These are phyloP conservation scores for Stentor roeselii DNA, from an alignment of 73 alveolate genomes.

Conservation along the genomic window DNA sequence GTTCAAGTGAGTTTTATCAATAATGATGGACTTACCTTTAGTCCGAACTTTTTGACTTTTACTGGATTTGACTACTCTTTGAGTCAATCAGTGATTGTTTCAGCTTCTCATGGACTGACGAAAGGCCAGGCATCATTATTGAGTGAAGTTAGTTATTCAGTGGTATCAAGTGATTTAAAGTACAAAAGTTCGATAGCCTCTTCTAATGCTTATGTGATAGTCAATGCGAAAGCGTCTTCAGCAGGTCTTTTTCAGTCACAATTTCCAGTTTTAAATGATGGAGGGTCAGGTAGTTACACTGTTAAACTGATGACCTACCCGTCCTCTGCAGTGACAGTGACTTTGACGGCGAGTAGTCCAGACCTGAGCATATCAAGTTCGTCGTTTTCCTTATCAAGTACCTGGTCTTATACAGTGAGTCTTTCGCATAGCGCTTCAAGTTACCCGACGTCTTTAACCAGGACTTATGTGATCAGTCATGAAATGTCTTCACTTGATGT, in stretches of 20 bases:
- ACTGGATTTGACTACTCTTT: not conserved
- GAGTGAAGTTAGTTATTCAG: not conserved
- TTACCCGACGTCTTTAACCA: not conserved
- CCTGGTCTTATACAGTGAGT: not conserved
- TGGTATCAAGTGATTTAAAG: not conserved
- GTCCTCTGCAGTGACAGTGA: not conserved
- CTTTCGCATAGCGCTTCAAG: not conserved
- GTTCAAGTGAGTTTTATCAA: not conserved
- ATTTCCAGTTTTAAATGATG: conserved; percentile 5
- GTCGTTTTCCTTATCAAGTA: not conserved
- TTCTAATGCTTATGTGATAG: not conserved
- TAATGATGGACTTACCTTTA: too few species aligned
- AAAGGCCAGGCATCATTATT: not conserved
- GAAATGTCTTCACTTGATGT: not conserved
- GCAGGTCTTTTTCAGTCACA: conserved; percentile 16
- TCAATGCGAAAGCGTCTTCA: not conserved
- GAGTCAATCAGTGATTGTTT: not conserved
- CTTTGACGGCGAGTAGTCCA: not conserved
- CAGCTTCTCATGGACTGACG: not conserved
- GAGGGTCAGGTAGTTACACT: not conserved
- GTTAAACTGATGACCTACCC: not conserved
- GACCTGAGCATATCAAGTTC: not conserved
- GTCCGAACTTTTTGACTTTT: not conserved
- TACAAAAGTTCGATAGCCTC: not conserved
- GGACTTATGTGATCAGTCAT: not conserved